Base-by-base conservation (phyloP, 108 stramenopile genomes). In the Skeletonema marinoi region DNA sequence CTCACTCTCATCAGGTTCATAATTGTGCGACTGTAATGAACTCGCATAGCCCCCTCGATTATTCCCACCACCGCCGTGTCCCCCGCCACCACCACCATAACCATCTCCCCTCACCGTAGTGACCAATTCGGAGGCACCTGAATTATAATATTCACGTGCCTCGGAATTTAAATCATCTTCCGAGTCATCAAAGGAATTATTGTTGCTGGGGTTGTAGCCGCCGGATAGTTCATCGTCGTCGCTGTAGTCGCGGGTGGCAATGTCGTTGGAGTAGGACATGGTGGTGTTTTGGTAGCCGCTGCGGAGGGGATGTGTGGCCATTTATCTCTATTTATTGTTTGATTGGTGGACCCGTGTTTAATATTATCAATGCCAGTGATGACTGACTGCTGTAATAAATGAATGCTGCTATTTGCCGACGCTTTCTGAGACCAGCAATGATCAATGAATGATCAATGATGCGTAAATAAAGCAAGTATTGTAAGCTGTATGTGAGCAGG, bases 1-100 rank as follows among this genome's bases (percentile, higher is more conserved):
- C 63, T 96, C 95, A 48, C 78, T 81, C 73, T 96, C 95, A 70
- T 96, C 95, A 14, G 91, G 92, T 80, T 94, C 93, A 80, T 94
- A 96, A 71, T 93, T 94, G 77, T 93, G 92, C 9, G 90, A 92
- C 72, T 96, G 70, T n/a, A 81, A 65, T 36, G 77, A 32, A 31
- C 83, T 30, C 11, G 66, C 38, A 63, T 73, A 70, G 0, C 78
- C 76, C 12, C 73, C 73, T n/a, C 71, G 46, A 36, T 69, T 16
- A 59, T 65, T 16, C 30, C 29, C 33, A 38, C n/a, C n/a, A n/a
- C 17, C 4, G 10, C 8, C 48, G 32, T 8, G 17, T 64, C 59
- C 25, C 36, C 60, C 36, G 29, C 77, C 78, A 17, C 88, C 88
- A 8, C 92, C 92, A 39, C 91, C 89, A 66, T 85, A 85, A 64